These are phyloP conservation scores for Myrica gale DNA, from an alignment of 306 rosid species.

Conservation along the genomic window DNA sequence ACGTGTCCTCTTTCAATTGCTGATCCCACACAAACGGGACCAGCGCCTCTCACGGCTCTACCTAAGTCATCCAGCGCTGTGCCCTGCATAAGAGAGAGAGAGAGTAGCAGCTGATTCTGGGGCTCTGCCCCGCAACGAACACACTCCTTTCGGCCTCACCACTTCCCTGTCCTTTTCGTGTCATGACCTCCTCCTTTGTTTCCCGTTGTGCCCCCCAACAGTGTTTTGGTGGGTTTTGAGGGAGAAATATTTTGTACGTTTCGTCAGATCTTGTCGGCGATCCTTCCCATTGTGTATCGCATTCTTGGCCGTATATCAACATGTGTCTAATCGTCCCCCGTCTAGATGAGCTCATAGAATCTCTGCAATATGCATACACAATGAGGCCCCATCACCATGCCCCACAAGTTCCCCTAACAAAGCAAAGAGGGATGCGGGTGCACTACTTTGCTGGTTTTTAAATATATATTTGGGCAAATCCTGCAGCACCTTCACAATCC, in stretches of 20 bases:
- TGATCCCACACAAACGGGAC: neutral
- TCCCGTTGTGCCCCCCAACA: neutral
- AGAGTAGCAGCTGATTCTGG: neutral
- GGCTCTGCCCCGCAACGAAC: neutral
- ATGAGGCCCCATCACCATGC: neutral
- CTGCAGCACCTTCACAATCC: neutral
- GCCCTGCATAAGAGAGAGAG: conserved; percentile 9
- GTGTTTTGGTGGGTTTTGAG: neutral
- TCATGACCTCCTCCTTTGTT: neutral
- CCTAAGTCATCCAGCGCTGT: neutral
- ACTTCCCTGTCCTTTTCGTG: conserved; percentile 21
- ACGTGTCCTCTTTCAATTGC: neutral
- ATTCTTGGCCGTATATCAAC: neutral
- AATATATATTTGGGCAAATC: neutral
- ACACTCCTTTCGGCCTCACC: no score
- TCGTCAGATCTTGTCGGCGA: neutral
- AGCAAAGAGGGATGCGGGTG: neutral
- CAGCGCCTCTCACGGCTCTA: neutral
- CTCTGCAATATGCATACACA: neutral
- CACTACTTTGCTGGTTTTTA: neutral
- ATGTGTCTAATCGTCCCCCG: neutral
- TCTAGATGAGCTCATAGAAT: neutral
- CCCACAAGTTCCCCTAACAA: neutral
- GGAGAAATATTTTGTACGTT: neutral
- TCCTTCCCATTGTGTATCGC: neutral